phyloP scores from a whole-genome alignment of 2,329 filamentous ascomycete genomes.

The Talaromyces sp. region DNA sequence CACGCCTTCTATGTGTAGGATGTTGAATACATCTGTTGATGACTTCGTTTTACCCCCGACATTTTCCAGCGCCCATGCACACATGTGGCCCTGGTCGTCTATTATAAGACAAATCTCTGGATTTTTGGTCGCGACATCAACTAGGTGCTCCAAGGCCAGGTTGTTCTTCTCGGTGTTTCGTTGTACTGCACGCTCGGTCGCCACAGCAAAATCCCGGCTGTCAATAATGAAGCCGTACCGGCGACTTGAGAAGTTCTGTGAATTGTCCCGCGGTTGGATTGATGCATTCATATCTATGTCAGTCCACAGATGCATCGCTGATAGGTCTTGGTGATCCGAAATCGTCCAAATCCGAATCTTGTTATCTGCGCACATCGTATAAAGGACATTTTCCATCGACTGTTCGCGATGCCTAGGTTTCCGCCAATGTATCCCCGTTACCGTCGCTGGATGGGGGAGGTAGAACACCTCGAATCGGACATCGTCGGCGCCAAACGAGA shows the following conservation, averaged over 20 bases:
- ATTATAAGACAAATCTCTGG: slow-evolving; percentile 86
- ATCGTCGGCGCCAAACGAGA: slow-evolving; percentile 79
- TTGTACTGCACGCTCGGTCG: slow-evolving; percentile 74
- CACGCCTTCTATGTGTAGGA: slow-evolving; percentile 71
- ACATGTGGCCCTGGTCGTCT: slow-evolving; percentile 82
- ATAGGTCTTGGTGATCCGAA: slow-evolving; percentile 67
- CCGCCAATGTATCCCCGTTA: slow-evolving; percentile 87
- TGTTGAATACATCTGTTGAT: slow-evolving; percentile 73
- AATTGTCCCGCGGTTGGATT: slow-evolving; percentile 58
- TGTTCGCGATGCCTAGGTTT: slow-evolving; percentile 74
- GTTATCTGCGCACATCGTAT: slow-evolving; percentile 81
- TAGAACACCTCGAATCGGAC: slow-evolving; percentile 89
- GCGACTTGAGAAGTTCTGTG: slow-evolving; percentile 42
- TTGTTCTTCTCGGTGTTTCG: slow-evolving; percentile 61
- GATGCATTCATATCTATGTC: slow-evolving; percentile 73
- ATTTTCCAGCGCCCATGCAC: slow-evolving; percentile 88
- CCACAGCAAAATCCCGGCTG: slow-evolving; percentile 72
- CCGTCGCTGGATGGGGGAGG: slow-evolving; percentile 74
- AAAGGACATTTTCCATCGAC: slow-evolving; percentile 79
- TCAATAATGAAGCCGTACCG: slow-evolving; percentile 81
- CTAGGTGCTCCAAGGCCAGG: slow-evolving; percentile 76
- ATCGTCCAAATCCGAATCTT: slow-evolving; percentile 80
- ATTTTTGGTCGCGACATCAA: slow-evolving; percentile 78
- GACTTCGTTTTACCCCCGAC: slow-evolving; percentile 68
- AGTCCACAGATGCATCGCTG: slow-evolving; percentile 76